Base-by-base conservation (phyloP, 176 grass and related monocot genomes). In the Leersia perrieri region DNA sequence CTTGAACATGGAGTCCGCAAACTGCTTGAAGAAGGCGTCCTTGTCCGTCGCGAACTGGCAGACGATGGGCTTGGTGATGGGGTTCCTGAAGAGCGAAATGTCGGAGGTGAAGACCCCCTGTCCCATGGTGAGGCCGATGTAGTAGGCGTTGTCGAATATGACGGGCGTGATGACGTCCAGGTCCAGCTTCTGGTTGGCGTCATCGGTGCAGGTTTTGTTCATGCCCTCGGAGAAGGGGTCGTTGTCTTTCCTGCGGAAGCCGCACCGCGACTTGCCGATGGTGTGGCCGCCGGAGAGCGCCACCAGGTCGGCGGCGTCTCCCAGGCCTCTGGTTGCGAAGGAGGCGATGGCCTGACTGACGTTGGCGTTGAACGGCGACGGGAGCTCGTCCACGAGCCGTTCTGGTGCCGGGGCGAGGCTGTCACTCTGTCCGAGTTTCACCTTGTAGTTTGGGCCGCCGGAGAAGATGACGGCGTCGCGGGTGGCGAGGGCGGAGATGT, bases 281-380 rank as follows among this genome's bases (percentile, higher is more conserved):
- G 87, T 89, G 76, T 89, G 87, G 22, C 69, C 81, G 2, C 87
- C 81, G n/a, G 87, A 89, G 35, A 89, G 81, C 34, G 78, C 76
- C 57, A 83, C 81, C 60, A 83, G 81, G 61, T 83, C 81, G 60
- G 40, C 39, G 23, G 66, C 5, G 26, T 61, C 75, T 30, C 76
- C 20, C 40, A 85, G 68, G 0, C 45, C 44, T 30, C 47, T 53
- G 67, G 0, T 31, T 6, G 1, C 14, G 39, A 85, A 85, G 5
- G 25, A 72, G 36, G 57, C 79, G 75, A 5, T 3, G n/a, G n/a
- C 0, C 3, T 39, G 5, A n/a, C n/a, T n/a, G 67, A 79, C 68
- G 41, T 8, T 69, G 69, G 22, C 70, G 75, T n/a, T 72, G 57
- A 2, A 5, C 15, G 83, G 67, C 12, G 51, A 20, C 5, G 83